phyloP scores from a whole-genome alignment of 805 yeast genomes.

The Grigorovia yakushimaensis region DNA sequence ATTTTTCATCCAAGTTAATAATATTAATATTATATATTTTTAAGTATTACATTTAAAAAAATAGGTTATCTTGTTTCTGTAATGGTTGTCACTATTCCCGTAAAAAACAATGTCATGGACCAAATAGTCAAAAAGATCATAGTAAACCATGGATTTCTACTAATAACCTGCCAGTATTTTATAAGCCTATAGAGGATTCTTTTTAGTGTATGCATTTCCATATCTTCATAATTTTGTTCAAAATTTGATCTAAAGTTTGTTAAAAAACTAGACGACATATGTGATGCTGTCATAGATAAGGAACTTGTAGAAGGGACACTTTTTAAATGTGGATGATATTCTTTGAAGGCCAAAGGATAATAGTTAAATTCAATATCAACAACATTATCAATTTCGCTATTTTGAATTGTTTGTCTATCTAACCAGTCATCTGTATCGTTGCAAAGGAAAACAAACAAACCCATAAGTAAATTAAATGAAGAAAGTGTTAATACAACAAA shows the following conservation, averaged over 20 bases:
- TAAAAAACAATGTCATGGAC: constrained; percentile 12
- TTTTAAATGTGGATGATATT: not conserved
- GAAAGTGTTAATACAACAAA: constrained; percentile 27
- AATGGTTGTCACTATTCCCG: constrained; percentile 9
- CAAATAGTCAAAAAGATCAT: constrained; percentile 12
- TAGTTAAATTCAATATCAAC: constrained; percentile 1
- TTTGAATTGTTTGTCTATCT: not conserved
- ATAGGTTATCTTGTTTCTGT: not conserved
- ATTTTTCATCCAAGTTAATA: too few relatives aligned
- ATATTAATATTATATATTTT: not conserved
- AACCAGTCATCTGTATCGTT: constrained; percentile 13
- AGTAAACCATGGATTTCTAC: constrained; percentile 10
- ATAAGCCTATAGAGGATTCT: constrained; percentile 1
- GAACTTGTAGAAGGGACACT: not conserved
- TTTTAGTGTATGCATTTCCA: not conserved
- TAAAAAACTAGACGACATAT: not conserved
- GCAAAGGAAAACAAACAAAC: constrained; percentile 19
- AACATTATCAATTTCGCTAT: not conserved
- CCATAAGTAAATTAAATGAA: constrained; percentile 11
- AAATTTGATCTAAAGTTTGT: not conserved
- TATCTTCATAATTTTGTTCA: not conserved
- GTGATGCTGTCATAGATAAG: constrained; percentile 1
- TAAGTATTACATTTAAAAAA: not conserved
- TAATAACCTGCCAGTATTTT: constrained; percentile 11
- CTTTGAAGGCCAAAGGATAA: not conserved